Percentiles rank a stretch among this genome's conserved stretches.
phyloP scores from a whole-genome alignment of 352 stramenopile species.

The Pythium oligandrum region DNA sequence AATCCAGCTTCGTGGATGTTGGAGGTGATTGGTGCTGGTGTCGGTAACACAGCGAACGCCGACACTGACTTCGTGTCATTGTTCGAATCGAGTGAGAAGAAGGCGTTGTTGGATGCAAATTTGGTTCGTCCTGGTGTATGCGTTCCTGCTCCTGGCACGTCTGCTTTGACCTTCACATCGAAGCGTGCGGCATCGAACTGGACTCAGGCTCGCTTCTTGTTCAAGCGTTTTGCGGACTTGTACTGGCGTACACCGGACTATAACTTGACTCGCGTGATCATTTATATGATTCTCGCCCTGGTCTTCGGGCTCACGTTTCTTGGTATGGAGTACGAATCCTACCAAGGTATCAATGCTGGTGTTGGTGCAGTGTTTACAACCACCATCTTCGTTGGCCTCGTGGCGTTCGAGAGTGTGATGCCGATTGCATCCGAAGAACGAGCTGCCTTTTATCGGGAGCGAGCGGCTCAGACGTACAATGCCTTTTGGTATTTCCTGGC shows the following conservation, averaged over 20 bases:
- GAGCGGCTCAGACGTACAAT: constrained; percentile 67
- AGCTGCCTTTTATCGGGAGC: constrained; percentile 52
- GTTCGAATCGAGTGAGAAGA: no score
- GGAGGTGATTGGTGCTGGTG: no score
- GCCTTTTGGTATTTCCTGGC: constrained; percentile 45
- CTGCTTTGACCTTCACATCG: not conserved
- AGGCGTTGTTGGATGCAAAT: constrained; percentile 57
- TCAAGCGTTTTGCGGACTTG: constrained; percentile 6
- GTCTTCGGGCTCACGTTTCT: constrained; percentile 52
- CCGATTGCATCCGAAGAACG: constrained; percentile 67
- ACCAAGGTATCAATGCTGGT: constrained; percentile 14
- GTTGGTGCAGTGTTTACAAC: constrained; percentile 56
- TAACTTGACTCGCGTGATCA: constrained; percentile 44
- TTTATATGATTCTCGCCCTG: constrained; percentile 45
- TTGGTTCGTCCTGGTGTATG: no score
- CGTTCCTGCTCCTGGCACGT: no score
- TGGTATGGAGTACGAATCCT: constrained; percentile 14
- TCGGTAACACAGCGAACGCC: no score
- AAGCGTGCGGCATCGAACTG: not conserved
- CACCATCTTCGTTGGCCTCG: constrained; percentile 53
- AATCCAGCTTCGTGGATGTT: no score
- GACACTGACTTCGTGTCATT: no score
- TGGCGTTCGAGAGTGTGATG: constrained; percentile 50
- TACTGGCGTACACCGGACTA: constrained; percentile 44
- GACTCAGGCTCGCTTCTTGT: constrained; percentile 4